Evolutionary conservation across 768 basidiomycete species (phyloP).

Genomic region (Lenzites betulinus): DNA sequence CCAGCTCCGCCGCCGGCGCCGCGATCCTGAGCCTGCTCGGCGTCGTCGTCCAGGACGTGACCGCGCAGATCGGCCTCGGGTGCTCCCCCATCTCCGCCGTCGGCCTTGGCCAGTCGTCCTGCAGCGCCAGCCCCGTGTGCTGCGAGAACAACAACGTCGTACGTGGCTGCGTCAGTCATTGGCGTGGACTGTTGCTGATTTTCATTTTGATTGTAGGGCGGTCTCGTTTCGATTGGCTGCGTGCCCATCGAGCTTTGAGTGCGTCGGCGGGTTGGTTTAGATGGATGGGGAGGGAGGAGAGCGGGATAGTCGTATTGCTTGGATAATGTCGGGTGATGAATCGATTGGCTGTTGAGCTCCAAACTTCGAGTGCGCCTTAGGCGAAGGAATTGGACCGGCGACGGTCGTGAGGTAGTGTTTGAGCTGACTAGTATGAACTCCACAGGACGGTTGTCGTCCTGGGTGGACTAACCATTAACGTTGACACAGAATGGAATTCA

Average conservation of each 20-base stretch:
- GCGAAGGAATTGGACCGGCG: too few species aligned
- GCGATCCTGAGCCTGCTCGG: slow-evolving; percentile 4
- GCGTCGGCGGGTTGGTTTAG: too few species aligned
- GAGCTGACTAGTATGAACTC: too few species aligned
- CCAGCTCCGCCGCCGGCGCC: slow-evolving; percentile 7
- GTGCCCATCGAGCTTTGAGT: slow-evolving; percentile 17
- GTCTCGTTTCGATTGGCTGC: slow-evolving; percentile 20
- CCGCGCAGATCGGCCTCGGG: slow-evolving; percentile 6
- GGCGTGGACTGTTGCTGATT: background rate
- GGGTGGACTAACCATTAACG: too few species aligned
- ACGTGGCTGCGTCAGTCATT: background rate
- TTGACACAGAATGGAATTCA: too few species aligned
- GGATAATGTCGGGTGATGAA: too few species aligned
- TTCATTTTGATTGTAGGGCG: slow-evolving; percentile 5
- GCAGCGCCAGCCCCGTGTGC: slow-evolving; percentile 17
- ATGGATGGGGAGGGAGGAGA: too few species aligned
- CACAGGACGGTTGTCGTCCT: too few species aligned
- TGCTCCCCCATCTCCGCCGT: slow-evolving; percentile 17
- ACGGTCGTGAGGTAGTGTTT: too few species aligned
- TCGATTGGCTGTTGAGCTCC: too few species aligned
- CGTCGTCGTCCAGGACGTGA: background rate
- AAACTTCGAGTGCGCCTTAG: too few species aligned
- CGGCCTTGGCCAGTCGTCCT: slow-evolving; percentile 13
- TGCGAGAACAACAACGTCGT: slow-evolving; percentile 24
- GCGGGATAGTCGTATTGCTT: too few species aligned